Evolutionary conservation across 352 stramenopile genomes (phyloP).

Genomic region (Globisporangium nunn): DNA sequence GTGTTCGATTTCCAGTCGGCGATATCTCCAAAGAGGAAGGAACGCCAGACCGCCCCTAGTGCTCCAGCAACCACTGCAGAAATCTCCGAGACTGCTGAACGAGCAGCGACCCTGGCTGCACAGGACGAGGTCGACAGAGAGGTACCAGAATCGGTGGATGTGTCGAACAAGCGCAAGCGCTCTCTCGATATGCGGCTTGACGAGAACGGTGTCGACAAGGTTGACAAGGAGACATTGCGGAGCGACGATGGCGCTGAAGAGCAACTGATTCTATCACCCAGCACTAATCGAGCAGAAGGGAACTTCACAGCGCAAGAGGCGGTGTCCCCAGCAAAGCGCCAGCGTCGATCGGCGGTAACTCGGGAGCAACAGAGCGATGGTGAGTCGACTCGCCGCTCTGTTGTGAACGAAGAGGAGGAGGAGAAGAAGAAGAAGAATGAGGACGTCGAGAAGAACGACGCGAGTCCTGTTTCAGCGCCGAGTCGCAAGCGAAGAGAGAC

Average conservation of each 20-base stretch:
- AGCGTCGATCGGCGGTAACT: not conserved
- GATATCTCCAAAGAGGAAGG: conserved; percentile 17
- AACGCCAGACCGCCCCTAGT: conserved; percentile 2
- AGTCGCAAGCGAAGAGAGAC: not conserved
- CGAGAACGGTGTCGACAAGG: not conserved
- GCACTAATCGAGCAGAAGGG: not conserved
- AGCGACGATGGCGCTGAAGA: not conserved
- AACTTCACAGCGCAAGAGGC: not conserved
- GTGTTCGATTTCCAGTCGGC: conserved; percentile 67
- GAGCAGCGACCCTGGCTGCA: not conserved
- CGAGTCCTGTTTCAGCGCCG: not conserved
- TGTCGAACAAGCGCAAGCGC: conserved; percentile 10
- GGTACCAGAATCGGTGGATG: not conserved
- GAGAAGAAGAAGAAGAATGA: not conserved
- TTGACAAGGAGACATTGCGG: not conserved
- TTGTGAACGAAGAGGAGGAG: not conserved
- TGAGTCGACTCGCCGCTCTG: too few relatives aligned
- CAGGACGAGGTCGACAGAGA: not conserved
- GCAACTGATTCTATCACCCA: not conserved
- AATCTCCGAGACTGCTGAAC: not conserved
- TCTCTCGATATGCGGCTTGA: conserved; percentile 7
- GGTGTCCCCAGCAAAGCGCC: conserved; percentile 3
- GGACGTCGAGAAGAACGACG: not conserved
- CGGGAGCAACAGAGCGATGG: not conserved
- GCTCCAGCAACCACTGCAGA: not conserved